These are phyloP conservation scores for Neurospora sp. DNA, from an alignment of 495 filamentous ascomycete species.

Conservation along the genomic window DNA sequence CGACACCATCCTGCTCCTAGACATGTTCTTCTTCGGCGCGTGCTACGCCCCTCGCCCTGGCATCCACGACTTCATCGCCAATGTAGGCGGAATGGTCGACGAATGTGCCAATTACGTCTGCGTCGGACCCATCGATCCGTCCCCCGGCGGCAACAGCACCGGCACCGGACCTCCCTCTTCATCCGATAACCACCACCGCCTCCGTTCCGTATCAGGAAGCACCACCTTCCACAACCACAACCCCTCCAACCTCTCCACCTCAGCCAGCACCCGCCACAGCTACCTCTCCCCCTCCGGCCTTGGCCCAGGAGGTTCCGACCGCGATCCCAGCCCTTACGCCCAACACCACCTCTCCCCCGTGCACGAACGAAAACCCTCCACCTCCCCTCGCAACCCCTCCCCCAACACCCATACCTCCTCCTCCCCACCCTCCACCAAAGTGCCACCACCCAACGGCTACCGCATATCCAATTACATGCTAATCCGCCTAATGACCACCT, in stretches of 20 bases:
- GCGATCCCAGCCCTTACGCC: neutral
- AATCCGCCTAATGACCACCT: conserved; percentile 64
- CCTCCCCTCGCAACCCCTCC: neutral
- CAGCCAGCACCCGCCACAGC: neutral
- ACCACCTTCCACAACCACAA: neutral
- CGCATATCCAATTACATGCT: conserved; percentile 41
- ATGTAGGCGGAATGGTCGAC: conserved; percentile 58
- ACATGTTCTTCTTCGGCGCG: conserved; percentile 85
- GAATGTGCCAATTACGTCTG: conserved; percentile 81
- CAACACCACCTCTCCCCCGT: neutral
- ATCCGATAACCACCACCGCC: neutral
- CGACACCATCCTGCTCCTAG: conserved; percentile 72
- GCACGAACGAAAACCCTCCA: neutral
- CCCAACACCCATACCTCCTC: neutral
- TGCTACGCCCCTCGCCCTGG: conserved; percentile 78
- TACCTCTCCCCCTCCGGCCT: neutral
- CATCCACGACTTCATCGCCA: conserved; percentile 61
- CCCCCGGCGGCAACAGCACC: neutral
- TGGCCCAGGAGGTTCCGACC: neutral
- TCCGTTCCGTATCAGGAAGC: neutral
- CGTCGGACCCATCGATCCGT: conserved; percentile 8
- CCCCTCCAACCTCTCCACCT: neutral
- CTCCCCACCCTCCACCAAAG: neutral
- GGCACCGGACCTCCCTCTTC: neutral
- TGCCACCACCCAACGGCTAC: conserved; percentile 9